These are phyloP conservation scores for Haematococcus lacustris DNA, from an alignment of 139 green algal species.

Conservation along the genomic window DNA sequence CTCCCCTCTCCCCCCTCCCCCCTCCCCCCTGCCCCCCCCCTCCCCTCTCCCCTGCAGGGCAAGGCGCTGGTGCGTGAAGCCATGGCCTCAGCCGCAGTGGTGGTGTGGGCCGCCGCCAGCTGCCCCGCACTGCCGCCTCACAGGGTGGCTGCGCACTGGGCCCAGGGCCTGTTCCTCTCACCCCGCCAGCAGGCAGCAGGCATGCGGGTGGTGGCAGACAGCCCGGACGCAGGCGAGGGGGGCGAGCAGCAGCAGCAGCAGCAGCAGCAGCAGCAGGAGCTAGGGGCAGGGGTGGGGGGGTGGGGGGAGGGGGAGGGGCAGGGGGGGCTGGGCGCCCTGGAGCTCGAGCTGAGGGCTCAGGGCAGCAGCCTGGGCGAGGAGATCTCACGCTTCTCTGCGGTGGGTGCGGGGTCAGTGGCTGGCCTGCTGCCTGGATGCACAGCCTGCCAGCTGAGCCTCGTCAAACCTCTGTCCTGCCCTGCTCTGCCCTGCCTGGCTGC, in stretches of 20 bases:
- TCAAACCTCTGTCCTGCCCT: too few relatives aligned
- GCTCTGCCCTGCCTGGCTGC: too few relatives aligned
- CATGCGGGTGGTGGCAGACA: background rate
- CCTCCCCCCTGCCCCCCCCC: too few relatives aligned
- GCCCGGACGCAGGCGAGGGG: background rate
- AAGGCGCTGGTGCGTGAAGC: constrained; percentile 44
- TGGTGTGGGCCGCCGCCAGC: constrained; percentile 39
- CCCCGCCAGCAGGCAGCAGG: background rate
- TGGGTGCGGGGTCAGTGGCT: too few relatives aligned
- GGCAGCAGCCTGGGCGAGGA: constrained; percentile 29
- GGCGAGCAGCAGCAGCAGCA: background rate
- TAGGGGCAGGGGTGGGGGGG: too few relatives aligned
- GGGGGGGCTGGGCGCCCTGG: background rate
- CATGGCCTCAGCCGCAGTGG: constrained; percentile 50
- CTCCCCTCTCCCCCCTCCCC: background rate
- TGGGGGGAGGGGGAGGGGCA: too few relatives aligned
- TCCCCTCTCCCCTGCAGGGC: constrained; percentile 27
- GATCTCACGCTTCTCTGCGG: constrained; percentile 27
- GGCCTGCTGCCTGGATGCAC: too few relatives aligned
- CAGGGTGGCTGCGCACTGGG: constrained; percentile 18
- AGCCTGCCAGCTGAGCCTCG: too few relatives aligned
- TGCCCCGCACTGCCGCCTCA: constrained; percentile 33
- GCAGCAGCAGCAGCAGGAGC: background rate
- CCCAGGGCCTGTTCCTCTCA: constrained; percentile 22
- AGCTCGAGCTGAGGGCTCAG: background rate